Evolutionary conservation across 768 basidiomycete genomes (phyloP), one percentile per base, ranked within the genome.

Genomic region (Tricholoma hemisulphureum): DNA sequence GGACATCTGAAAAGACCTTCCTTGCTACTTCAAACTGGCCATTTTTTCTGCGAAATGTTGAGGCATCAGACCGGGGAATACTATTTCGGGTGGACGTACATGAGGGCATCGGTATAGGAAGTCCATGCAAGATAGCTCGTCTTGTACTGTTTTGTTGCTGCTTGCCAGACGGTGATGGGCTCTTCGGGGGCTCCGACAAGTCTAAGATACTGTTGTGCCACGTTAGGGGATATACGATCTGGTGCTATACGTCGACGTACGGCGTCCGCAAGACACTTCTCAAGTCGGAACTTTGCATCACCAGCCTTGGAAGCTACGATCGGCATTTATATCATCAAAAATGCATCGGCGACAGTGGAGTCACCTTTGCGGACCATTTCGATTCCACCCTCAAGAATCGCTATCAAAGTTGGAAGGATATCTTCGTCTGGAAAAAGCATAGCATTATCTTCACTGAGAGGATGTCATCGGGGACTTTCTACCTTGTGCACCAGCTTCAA

Each of bases 191-290:
- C 69, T 43, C 75, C 78, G 45, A 78, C 59, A 71, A 75, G 61
- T 57, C 65, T 65, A 65, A 73, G 71, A 66, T 87, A 86, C 86
- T 87, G 57, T 18, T n/a, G 20, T 20, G 21, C 10, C 21, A 16
- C 23, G 16, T 26, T 51, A 31, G 32, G 31, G 28, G 54, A 43
- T 49, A 37, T 37, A 20, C 52, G 13, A 28, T 34, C 10, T n/a
- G 14, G 50, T 24, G 13, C 21, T 32, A 26, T n/a, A 2, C 37
- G 24, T 48, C 13, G 6, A 79, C 90, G 61, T 66, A 96, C 95
- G 50, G 91, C 75, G 46, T 83, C 81, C 37, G 87, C 80, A 16
- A 95, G 77, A 67, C 87, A 93, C 63, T 89, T 94, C 69, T 99
- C 95, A 28, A 98, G 73, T 48, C 89, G 83, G 50, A 92, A 75